phyloP scores from a whole-genome alignment of 108 stramenopile genomes.

The Skeletonema costatum region DNA sequence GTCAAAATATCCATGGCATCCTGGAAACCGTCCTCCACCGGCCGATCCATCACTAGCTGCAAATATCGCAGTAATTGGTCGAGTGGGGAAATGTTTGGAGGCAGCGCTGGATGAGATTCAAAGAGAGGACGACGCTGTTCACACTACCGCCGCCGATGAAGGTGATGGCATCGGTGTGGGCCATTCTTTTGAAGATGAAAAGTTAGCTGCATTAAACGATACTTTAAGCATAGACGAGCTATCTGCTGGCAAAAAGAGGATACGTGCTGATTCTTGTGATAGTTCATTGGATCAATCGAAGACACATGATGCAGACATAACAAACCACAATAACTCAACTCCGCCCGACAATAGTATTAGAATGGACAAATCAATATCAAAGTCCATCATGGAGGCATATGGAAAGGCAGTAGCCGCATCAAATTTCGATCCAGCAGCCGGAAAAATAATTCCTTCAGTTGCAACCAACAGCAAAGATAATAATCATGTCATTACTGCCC shows the following conservation, averaged over 20 bases:
- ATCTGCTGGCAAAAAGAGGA: neutral
- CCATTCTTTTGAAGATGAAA: neutral
- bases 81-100: conserved; percentile 43
- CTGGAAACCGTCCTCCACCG: conserved; percentile 31
- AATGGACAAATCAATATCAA: conserved; percentile 17
- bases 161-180: neutral
- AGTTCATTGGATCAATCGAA: neutral
- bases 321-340: neutral
- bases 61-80: conserved; percentile 34
- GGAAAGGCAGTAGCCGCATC: conserved; percentile 26
- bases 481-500: conserved; percentile 8
- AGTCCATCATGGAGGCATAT: conserved; percentile 37
- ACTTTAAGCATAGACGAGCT: neutral
- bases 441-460: neutral
- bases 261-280: neutral
- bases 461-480: neutral
- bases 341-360: neutral
- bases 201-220: conserved; percentile 7
- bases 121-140: neutral
- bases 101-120: conserved; percentile 31
- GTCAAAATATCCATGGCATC: conserved; percentile 31
- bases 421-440: conserved; percentile 6
- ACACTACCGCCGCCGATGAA: conserved; percentile 2
- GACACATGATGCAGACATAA: neutral
- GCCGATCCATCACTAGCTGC: conserved; percentile 19